A percentile compares a stretch with the other conserved stretches of the same genome.
Conservation (phyloP, 768 basidiomycete genomes). For the Mycena capillaripes region DNA sequence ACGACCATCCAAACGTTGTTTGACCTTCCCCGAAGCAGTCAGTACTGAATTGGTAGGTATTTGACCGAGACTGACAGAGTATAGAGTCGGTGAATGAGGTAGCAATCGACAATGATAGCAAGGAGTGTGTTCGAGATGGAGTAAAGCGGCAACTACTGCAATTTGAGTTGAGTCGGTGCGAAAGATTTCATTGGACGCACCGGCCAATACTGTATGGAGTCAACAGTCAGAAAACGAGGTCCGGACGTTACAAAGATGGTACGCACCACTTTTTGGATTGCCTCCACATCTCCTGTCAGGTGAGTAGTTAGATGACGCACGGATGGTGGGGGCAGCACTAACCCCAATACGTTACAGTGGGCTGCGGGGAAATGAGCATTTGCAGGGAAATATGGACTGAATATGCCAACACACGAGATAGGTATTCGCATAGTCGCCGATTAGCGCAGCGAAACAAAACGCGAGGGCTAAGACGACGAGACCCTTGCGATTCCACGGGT, state of each 20-base stretch:
- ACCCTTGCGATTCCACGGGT: conserved; percentile 6
- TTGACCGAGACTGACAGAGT: not conserved
- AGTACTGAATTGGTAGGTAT: not conserved
- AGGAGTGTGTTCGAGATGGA: conserved; percentile 5
- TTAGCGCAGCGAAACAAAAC: not conserved
- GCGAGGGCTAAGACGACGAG: not conserved
- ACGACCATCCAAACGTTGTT: not conserved
- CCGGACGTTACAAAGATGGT: not conserved
- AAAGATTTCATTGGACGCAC: not conserved
- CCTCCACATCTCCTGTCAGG: not conserved
- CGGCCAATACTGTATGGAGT: conserved; percentile 7
- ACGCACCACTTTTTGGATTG: not conserved
- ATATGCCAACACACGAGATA: not conserved
- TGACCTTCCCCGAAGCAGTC: not conserved
- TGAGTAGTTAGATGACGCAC: not conserved
- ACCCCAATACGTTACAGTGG: conserved; percentile 4
- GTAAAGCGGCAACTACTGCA: not conserved
- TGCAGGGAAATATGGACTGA: not conserved
- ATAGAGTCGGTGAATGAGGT: conserved; percentile 2
- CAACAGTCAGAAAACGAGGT: not conserved
- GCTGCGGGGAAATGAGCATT: not conserved
- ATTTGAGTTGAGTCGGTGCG: too few species aligned
- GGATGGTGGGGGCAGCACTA: not conserved
- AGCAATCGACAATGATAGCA: not conserved
- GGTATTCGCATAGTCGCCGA: conserved; percentile 4